Evolutionary conservation across 768 basidiomycete species (phyloP), one percentile per base, ranked within the genome.

Genomic region (Fomitopsis serialis): DNA sequence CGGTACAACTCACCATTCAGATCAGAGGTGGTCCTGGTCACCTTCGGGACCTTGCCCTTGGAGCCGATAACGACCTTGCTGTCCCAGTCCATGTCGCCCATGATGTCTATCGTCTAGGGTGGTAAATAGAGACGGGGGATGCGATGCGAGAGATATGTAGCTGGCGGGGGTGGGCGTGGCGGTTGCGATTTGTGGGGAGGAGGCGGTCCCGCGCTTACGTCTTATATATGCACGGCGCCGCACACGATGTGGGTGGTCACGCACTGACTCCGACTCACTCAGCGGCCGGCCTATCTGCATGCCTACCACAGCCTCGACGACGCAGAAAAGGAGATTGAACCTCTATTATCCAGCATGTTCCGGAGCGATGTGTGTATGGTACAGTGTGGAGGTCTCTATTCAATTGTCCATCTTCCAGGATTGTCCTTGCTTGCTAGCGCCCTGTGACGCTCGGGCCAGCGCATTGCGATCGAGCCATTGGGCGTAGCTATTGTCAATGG

Each of bases 31-130:
- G 66, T 84, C 77, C 79, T 83, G 70, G 70, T 78, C 67, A 75
- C 89, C 76, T 76, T 89, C 69, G 70, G 81, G 58, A 64, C 78
- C 68, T 70, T 80, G 70, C 71, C 79, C 68, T 81, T 89, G 64
- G 63, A 74, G 51, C 90, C 89, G 60, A 94, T 89, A 57, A 90
- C 84, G 54, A 71, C 66, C 68, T 87, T 88, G 54, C 61, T 71
- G 54, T 92, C 89, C 86, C 85, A 88, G 51, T 91, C 87, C 19
- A 49, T 3, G 68, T 76, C 60, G 59, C 63, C 63, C 64, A 66
- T 70, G 8, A 7, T 61, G 34, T 53, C 25, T 55, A 53, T 34
- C 12, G n/a, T 46, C 23, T 32, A 42, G 35, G 40, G 23, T 11
- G 43, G 43, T 37, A 25, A 44, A 32, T 6, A 32, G 23, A n/a